Conservation (phyloP, 306 rosid genomes). For the Ormosia emarginata region DNA sequence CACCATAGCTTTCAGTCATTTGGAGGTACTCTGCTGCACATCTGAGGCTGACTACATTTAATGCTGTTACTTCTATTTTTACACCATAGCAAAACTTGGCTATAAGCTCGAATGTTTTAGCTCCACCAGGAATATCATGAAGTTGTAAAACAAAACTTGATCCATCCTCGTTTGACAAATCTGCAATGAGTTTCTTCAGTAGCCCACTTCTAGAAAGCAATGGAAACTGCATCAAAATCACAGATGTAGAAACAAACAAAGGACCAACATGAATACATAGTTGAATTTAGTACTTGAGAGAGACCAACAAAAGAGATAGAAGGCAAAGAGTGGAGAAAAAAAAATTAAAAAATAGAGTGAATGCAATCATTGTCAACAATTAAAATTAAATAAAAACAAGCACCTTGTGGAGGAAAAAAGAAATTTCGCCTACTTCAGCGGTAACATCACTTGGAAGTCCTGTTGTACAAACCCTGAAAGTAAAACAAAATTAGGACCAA, state of each 20-base stretch:
- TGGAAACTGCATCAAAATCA: constrained; percentile 69
- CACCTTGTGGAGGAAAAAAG: constrained; percentile 89
- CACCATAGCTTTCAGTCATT: constrained; percentile 75
- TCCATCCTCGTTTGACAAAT: constrained; percentile 47
- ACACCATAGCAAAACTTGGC: constrained; percentile 66
- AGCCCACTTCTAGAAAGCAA: constrained; percentile 86
- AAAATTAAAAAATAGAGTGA: neutral
- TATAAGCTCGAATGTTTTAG: constrained; percentile 63
- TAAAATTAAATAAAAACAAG: neutral
- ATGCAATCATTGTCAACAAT: neutral
- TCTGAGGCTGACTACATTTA: constrained; percentile 68
- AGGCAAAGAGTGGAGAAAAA: neutral
- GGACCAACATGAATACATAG: neutral
- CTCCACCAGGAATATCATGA: constrained; percentile 74
- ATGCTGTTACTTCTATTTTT: constrained; percentile 54
- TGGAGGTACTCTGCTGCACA: constrained; percentile 83
- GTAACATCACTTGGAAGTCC: constrained; percentile 83
- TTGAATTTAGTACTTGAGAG: neutral
- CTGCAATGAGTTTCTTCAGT: constrained; percentile 67
- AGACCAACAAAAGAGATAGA: neutral
- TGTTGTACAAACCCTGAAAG: constrained; percentile 69
- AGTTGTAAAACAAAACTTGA: constrained; percentile 53
- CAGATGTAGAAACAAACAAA: constrained; percentile 10
- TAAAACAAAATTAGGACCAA: neutral
- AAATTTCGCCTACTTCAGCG: constrained; percentile 71